phyloP scores from a whole-genome alignment of 179 eudicot genomes.

The Spinacia oleracea region DNA sequence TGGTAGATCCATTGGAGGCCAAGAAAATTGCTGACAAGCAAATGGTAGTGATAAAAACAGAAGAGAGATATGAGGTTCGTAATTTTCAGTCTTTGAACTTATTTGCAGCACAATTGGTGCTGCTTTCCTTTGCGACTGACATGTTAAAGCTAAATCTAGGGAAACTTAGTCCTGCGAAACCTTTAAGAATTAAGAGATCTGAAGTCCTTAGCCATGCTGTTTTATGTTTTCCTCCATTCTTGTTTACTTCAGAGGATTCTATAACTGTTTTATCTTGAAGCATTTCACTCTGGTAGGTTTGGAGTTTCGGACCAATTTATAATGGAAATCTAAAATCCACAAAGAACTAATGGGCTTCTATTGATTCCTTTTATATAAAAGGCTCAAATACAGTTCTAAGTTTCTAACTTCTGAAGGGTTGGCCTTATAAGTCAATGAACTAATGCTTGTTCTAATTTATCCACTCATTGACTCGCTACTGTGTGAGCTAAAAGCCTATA shows the following conservation, averaged over 20 bases:
- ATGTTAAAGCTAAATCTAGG: not conserved
- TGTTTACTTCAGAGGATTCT: not conserved
- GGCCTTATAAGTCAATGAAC: not conserved
- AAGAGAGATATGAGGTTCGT: slow-evolving; percentile 67
- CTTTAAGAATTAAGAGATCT: not conserved
- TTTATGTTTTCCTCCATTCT: not conserved
- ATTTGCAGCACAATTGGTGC: not conserved
- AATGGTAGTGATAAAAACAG: slow-evolving; percentile 66
- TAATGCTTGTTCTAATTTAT: not conserved
- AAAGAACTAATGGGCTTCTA: not conserved
- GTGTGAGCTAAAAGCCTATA: not conserved
- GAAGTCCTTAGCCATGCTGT: not conserved
- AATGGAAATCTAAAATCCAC: not conserved
- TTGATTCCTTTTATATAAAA: not conserved
- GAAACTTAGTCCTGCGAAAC: not conserved
- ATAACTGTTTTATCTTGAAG: not conserved
- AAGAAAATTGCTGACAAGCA: slow-evolving; percentile 84
- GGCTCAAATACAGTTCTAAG: not conserved
- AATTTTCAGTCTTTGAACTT: not conserved
- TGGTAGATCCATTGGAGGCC: slow-evolving; percentile 98
- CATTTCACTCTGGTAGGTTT: not conserved
- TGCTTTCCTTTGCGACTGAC: not conserved
- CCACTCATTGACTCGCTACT: not conserved
- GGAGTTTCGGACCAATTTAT: not conserved
- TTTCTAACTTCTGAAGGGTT: no score